Base-by-base conservation (phyloP, 768 basidiomycete genomes). In the Boletellus emodensis region DNA sequence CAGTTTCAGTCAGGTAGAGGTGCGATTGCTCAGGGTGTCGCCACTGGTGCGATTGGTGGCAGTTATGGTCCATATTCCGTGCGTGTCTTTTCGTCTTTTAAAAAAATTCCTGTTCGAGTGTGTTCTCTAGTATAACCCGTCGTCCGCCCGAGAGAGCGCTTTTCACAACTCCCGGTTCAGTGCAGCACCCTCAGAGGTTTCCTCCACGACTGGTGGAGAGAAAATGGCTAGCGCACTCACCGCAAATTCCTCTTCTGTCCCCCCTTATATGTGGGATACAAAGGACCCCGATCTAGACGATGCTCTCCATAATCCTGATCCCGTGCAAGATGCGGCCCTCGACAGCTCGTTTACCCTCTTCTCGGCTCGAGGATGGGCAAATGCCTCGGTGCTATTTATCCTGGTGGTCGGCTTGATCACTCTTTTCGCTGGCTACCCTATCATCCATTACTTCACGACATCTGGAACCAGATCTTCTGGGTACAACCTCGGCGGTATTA, bases 61-160 rank as follows among this genome's bases (percentile, higher is more conserved):
- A 83, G 81, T 15, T 92, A 91, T 74, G 90, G 90, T 11, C 90
- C 90, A 22, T 92, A 92, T 71, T 84, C 88, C n/a, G 90, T 91
- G 58, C 51, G 84, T 73, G 36, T 41, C 15, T 12, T 39, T 44
- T 26, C 36, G 13, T 46, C 34, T 46, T 45, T 39, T 26, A 24
- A 39, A 34, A 11, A 30, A 30, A 30, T 10, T 48, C 32, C 18
- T 46, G 37, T 44, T 15, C 59, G 40, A 47, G 37, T 28, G 13
- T 17, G 4, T 44, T 56, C 48, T 44, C 17, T 12, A 85, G 85
- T 85, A 85, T 60, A 81, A 82, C 53, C 80, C 84, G 4, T 56
- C 56, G 56, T 68, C 64, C 17, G 71, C 69, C 32, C 70, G 72
- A 34, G 64, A 71, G 24, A 65, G 71, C 32, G 74, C 71, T 36